A percentile compares a stretch with the other conserved stretches of the same genome.
phyloP scores from a whole-genome alignment of 345 rosid genomes.

The Lepidium aucheri region DNA sequence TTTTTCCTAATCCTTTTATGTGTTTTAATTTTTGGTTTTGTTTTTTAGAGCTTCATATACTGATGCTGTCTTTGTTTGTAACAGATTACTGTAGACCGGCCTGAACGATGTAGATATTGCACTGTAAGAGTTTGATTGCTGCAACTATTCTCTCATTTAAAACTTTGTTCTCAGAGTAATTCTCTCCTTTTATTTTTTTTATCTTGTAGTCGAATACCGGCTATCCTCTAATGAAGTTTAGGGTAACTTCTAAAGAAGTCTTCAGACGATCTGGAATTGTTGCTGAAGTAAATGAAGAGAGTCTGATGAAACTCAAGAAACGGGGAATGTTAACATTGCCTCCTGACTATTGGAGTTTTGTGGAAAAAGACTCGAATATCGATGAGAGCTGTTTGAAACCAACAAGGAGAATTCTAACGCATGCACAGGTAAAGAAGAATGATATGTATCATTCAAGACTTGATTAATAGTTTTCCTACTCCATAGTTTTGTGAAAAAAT shows the following conservation, averaged over 20 bases:
- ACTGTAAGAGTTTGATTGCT: conserved; percentile 34
- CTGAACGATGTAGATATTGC: conserved; percentile 72
- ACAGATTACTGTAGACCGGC: conserved; percentile 37
- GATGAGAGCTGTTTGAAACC: conserved; percentile 46
- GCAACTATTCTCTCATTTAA: not conserved
- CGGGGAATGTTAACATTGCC: conserved; percentile 33
- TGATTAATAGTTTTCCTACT: not conserved
- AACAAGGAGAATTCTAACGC: conserved; percentile 51
- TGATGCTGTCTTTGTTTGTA: conserved; percentile 19
- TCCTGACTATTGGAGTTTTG: conserved; percentile 71
- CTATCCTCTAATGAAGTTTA: conserved; percentile 79
- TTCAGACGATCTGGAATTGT: conserved; percentile 49
- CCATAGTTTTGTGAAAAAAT: not conserved
- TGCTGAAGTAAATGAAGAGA: conserved; percentile 50
- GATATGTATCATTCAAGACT: not conserved
- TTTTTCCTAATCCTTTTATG: not conserved
- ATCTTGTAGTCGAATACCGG: conserved; percentile 25
- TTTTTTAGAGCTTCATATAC: not conserved
- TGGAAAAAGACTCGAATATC: conserved; percentile 47
- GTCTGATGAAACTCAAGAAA: conserved; percentile 25
- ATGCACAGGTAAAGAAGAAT: conserved; percentile 54
- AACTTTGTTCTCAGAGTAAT: not conserved
- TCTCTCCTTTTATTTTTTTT: not conserved
- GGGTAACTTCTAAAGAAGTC: conserved; percentile 51
- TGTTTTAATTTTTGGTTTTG: not conserved